Evolutionary conservation across 352 stramenopile genomes (phyloP).

Genomic region (Phytophthora fragariae): DNA sequence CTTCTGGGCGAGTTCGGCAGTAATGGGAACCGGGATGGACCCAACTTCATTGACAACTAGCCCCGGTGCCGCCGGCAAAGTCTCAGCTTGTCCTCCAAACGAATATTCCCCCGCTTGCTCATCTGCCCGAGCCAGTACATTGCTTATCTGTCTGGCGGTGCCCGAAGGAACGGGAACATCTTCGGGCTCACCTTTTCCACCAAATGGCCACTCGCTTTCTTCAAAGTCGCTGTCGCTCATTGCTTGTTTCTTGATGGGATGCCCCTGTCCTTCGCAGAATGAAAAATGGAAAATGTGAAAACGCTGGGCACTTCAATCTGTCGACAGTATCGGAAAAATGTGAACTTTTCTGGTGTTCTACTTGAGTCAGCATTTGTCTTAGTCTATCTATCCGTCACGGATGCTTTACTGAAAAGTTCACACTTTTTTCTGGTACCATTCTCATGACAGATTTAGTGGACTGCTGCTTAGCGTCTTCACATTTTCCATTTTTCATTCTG

Average conservation of each 20-base stretch:
- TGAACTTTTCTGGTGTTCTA: neutral
- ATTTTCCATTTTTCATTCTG: neutral
- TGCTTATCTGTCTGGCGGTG: constrained; percentile 10
- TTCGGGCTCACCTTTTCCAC: neutral
- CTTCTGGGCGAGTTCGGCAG: neutral
- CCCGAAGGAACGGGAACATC: constrained; percentile 2
- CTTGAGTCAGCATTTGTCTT: too few relatives aligned
- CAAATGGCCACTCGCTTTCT: constrained; percentile 7
- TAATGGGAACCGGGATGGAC: constrained; percentile 15
- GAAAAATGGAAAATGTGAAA: neutral
- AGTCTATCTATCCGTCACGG: too few relatives aligned
- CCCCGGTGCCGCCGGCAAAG: constrained; percentile 2
- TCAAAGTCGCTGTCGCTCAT: neutral
- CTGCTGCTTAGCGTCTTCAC: neutral
- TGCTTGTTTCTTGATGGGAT: neutral
- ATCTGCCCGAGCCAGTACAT: neutral
- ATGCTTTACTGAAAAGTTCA: neutral
- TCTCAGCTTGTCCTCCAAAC: constrained; percentile 6
- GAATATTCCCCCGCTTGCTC: constrained; percentile 10
- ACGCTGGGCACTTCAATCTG: neutral
- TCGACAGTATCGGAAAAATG: neutral
- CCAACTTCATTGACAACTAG: constrained; percentile 14
- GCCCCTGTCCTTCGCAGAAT: neutral
- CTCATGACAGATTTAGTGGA: neutral
- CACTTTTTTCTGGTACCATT: neutral